phyloP scores from a whole-genome alignment of 768 basidiomycete species.

The Infundibulicybe gibba region DNA sequence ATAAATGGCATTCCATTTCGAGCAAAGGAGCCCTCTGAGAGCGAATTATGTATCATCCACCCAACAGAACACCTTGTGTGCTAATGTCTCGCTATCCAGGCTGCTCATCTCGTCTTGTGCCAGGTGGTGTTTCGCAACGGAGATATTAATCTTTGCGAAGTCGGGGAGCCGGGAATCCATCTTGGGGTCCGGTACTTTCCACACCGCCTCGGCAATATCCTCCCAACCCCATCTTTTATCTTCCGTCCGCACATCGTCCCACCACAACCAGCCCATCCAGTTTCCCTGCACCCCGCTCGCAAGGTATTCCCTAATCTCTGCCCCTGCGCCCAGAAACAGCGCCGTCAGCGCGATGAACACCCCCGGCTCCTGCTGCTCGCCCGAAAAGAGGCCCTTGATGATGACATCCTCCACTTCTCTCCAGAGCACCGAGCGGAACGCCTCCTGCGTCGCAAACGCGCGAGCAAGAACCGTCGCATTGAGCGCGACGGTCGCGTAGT shows the following conservation, averaged over 20 bases:
- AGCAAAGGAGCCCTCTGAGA: too few species aligned
- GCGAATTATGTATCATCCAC: too few species aligned
- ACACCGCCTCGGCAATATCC: constrained; percentile 8
- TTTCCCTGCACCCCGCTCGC: constrained; percentile 2
- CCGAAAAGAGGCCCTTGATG: constrained; percentile 11
- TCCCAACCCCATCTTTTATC: constrained; percentile 10
- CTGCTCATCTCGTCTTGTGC: background rate
- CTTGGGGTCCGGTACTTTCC: background rate
- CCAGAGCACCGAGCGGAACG: constrained; percentile 9
- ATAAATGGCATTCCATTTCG: too few species aligned
- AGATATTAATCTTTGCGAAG: constrained; percentile 7
- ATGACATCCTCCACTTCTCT: constrained; percentile 10
- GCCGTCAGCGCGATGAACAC: constrained; percentile 9
- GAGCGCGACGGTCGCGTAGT: constrained; percentile 4
- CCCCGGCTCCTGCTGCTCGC: constrained; percentile 8
- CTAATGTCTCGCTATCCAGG: constrained; percentile 9
- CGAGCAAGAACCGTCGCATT: constrained; percentile 9
- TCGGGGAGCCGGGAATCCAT: constrained; percentile 5
- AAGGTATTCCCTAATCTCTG: constrained; percentile 9
- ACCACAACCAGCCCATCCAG: constrained; percentile 11
- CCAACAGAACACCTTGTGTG: constrained; percentile 6
- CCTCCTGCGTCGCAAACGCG: constrained; percentile 6
- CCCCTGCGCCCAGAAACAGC: constrained; percentile 9
- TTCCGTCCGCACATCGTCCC: constrained; percentile 8
- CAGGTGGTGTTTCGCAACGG: constrained; percentile 8